Base-by-base conservation (phyloP, 192 early-diverging fungal genomes). In the Ambispora gerdemannii region DNA sequence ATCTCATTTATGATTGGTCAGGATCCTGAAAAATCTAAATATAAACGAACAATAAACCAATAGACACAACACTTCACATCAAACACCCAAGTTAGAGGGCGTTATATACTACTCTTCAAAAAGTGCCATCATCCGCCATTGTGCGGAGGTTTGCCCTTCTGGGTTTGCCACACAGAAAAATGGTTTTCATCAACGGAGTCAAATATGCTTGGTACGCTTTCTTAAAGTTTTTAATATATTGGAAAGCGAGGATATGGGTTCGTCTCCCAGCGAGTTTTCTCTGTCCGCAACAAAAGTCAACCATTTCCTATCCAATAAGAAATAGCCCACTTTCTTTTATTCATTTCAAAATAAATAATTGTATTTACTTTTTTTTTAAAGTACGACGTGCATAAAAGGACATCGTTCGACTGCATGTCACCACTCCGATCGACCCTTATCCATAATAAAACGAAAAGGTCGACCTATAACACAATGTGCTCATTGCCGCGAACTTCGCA, bases 381-480 rank as follows among this genome's bases (percentile, higher is more conserved):
- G 84, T 75, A 74, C 77, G 28, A 73, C 76, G 15, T 85, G 84
- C 53, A 85, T 85, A 52, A 83, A 81, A 61, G 85, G 85, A 19
- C 85, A 86, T 71, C 80, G 85, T 27, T 79, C 80, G 2, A 80
- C 83, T 20, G 75, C 76, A 20, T 86, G 85, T 34, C 77, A 81
- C 34, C 85, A 86, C 63, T 59, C 50, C 6, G 80, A 86, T 59
- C 83, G 90, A n/a, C 72, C 77, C 56, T 78, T 92, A 43, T 79
- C 82, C 36, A 77, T 79, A 49, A 81, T 92, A 38, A 72, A 83
- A 60, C 84, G 83, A 72, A 89, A 89, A 75, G 90, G 90, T 28
- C 83, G 90, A 25, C 89, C 89, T 7, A 78, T 87, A 30, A 86
- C 83, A 32, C 90, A 92, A 72, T 92, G 90, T 73, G 63, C 71